Percentiles rank a stretch among this genome's conserved stretches.
Conservation (phyloP, 1,284 basidiomycete species). For the Irpex sp. region DNA sequence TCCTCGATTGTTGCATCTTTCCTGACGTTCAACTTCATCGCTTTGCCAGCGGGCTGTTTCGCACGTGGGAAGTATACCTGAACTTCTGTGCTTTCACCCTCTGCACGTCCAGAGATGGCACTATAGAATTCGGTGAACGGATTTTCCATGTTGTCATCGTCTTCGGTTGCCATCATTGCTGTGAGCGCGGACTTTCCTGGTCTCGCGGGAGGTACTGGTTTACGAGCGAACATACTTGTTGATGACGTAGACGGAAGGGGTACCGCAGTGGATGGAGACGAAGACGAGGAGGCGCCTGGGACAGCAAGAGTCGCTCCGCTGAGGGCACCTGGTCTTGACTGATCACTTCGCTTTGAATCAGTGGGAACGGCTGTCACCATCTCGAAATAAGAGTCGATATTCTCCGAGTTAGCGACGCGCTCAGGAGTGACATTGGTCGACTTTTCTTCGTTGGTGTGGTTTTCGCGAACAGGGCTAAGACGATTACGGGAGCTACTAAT, state of each 20-base stretch:
- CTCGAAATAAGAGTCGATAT: conserved; percentile 40
- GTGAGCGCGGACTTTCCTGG: conserved; percentile 58
- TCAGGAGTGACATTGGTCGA: conserved; percentile 22
- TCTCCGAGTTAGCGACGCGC: conserved; percentile 22
- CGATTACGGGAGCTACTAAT: conserved; percentile 38
- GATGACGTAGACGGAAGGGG: conserved; percentile 2
- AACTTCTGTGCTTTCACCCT: conserved; percentile 62
- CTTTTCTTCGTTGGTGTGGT: conserved; percentile 25
- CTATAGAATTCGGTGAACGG: conserved; percentile 83
- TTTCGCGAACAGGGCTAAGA: conserved; percentile 69
- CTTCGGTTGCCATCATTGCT: conserved; percentile 59
- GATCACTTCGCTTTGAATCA: neutral
- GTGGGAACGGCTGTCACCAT: conserved; percentile 36
- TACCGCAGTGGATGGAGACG: neutral
- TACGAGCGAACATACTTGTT: conserved; percentile 45
- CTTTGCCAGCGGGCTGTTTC: conserved; percentile 51
- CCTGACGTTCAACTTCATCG: conserved; percentile 69
- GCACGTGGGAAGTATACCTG: conserved; percentile 90
- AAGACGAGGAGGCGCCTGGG: neutral
- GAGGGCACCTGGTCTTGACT: neutral
- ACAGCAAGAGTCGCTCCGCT: neutral
- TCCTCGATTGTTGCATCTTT: conserved; percentile 94
- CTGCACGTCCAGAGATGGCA: conserved; percentile 71
- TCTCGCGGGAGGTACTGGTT: conserved; percentile 39
- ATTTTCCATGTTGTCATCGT: conserved; percentile 59